phyloP scores from a whole-genome alignment of 2,329 filamentous ascomycete genomes.

The Aspergillus intermedius region DNA sequence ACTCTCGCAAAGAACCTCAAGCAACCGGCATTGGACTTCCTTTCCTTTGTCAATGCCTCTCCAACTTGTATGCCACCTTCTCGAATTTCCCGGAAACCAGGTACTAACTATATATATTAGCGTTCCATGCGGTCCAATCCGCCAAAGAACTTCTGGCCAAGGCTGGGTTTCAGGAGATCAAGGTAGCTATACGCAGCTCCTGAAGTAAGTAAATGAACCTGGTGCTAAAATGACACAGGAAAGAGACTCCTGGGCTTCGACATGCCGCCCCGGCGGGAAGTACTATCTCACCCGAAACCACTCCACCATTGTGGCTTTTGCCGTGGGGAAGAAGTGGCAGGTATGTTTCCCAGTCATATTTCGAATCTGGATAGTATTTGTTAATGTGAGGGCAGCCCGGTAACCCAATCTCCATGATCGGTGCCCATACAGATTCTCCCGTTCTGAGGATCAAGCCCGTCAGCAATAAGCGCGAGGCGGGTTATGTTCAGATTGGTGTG shows the following conservation, averaged over 20 bases:
- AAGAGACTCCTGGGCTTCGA: constrained; percentile 78
- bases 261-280: constrained; percentile 77
- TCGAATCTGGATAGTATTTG: neutral
- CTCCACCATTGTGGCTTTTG: constrained; percentile 87
- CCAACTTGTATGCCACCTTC: constrained; percentile 65
- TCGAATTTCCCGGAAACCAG: constrained; percentile 2
- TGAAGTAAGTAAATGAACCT: neutral
- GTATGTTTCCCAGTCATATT: constrained; percentile 18
- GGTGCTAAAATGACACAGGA: constrained; percentile 47
- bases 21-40: constrained; percentile 66
- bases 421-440: constrained; percentile 92
- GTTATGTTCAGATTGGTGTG: constrained; percentile 89
- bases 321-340: constrained; percentile 83
- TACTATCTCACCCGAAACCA: constrained; percentile 94
- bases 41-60: constrained; percentile 89
- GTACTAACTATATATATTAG: constrained; percentile 44
- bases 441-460: constrained; percentile 90
- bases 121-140: constrained; percentile 86
- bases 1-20: constrained; percentile 19
- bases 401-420: constrained; percentile 85
- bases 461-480: constrained; percentile 77
- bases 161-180: constrained; percentile 81
- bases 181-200: constrained; percentile 37
- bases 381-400: constrained; percentile 51
- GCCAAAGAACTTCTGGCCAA: constrained; percentile 68